A percentile compares a stretch with the other conserved stretches of the same genome.
Conservation (phyloP, 176 grass and related monocot genomes). For the Miscanthus lutarioriparius region DNA sequence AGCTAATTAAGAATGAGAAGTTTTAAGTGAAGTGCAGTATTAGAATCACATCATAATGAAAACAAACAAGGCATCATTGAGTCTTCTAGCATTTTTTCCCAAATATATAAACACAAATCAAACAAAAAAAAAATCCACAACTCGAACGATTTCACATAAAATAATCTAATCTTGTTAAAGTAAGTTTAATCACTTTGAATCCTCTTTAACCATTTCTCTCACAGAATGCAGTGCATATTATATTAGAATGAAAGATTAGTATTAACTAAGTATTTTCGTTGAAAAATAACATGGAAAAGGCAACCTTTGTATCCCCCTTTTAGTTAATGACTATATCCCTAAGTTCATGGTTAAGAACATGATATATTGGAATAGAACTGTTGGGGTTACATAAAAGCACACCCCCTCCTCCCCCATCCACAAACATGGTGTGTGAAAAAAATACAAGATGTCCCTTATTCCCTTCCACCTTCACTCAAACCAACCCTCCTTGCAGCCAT, state of each 20-base stretch:
- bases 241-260: not conserved
- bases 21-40: conserved; percentile 3
- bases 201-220: not conserved
- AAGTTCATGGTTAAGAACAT: not conserved
- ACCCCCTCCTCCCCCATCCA: too few relatives aligned
- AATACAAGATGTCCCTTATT: not conserved
- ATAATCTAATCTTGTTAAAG: not conserved
- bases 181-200: not conserved
- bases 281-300: not conserved
- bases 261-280: not conserved
- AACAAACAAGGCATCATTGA: not conserved
- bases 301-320: not conserved
- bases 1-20: conserved; percentile 5
- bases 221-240: not conserved
- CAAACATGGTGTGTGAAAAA: not conserved
- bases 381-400: too few relatives aligned
- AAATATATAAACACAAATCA: not conserved
- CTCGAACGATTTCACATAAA: not conserved
- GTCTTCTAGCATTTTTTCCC: not conserved
- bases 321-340: not conserved
- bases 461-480: not conserved
- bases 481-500: not conserved
- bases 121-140: not conserved
- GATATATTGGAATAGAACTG: not conserved
- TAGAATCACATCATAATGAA: conserved; percentile 19